Percentiles rank a stretch among this genome's conserved stretches.
These are phyloP conservation scores for Graphilbum fragrans DNA, from an alignment of 2,329 filamentous ascomycete species.

Conservation along the genomic window DNA sequence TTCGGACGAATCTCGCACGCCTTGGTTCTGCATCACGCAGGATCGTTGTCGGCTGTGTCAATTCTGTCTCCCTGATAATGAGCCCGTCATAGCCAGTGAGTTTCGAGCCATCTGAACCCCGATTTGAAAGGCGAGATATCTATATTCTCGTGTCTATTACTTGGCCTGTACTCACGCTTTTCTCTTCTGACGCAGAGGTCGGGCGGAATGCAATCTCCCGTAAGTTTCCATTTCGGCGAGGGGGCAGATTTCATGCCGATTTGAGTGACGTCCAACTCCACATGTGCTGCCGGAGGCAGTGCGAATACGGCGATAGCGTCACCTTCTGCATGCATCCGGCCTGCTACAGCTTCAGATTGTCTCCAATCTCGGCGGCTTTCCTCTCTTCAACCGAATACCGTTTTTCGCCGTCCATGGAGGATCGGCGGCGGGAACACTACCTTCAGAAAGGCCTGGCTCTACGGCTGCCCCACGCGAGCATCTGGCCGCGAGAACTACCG, in stretches of 20 bases:
- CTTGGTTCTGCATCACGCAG: constrained; percentile 1
- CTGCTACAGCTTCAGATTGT: constrained; percentile 1
- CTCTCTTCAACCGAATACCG: neutral
- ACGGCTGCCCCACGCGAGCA: neutral
- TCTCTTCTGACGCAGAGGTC: neutral
- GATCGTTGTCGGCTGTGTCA: constrained; percentile 1
- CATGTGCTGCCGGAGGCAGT: constrained; percentile 2
- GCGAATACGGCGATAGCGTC: constrained; percentile 1
- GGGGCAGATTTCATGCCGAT: constrained; percentile 1
- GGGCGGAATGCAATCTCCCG: neutral
- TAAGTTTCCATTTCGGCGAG: constrained; percentile 1
- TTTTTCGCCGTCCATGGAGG: neutral
- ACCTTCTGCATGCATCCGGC: constrained; percentile 2
- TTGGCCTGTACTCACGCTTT: neutral
- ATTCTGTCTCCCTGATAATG: constrained; percentile 1
- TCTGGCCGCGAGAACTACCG: neutral
- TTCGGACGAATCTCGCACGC: constrained; percentile 1
- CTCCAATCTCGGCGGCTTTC: neutral
- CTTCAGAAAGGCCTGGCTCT: neutral
- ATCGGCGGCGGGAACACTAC: neutral
- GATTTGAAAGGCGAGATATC: constrained; percentile 1
- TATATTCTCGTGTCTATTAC: neutral
- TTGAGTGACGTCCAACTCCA: constrained; percentile 1
- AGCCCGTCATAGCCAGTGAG: constrained; percentile 1
- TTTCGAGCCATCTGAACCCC: neutral